A percentile compares a stretch with the other conserved stretches of the same genome.
Conservation (phyloP, 306 rosid species). For the Castanea sativa region DNA sequence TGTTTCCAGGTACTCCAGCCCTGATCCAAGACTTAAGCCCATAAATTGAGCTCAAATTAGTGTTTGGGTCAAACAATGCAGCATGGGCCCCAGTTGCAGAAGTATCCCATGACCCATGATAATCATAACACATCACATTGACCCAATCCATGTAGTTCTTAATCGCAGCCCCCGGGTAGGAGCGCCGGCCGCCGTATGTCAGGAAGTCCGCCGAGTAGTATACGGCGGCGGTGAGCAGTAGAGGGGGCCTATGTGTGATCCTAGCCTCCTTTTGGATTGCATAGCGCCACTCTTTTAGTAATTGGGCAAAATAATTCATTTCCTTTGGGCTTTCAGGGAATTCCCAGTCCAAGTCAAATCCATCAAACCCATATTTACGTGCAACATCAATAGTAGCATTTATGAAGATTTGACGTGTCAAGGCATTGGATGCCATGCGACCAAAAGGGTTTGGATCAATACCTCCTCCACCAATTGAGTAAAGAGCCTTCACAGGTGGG, state of each 20-base stretch:
- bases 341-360: constrained; percentile 77
- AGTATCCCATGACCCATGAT: constrained; percentile 49
- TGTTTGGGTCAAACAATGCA: constrained; percentile 44
- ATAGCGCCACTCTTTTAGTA: constrained; percentile 39
- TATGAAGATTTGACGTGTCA: constrained; percentile 56
- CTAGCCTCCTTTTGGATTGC: constrained; percentile 32
- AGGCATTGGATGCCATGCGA: constrained; percentile 31
- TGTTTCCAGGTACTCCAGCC: constrained; percentile 33
- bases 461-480: constrained; percentile 56
- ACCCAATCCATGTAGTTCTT: constrained; percentile 53
- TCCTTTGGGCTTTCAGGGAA: constrained; percentile 46
- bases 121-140: constrained; percentile 61
- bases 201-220: constrained; percentile 50
- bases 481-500: constrained; percentile 38
- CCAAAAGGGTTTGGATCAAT: constrained; percentile 29
- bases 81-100: constrained; percentile 37
- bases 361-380: constrained; percentile 56
- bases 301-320: constrained; percentile 36
- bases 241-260: constrained; percentile 21
- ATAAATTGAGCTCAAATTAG: constrained; percentile 23
- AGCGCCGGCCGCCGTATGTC: constrained; percentile 7
- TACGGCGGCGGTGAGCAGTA: constrained; percentile 64
- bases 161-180: constrained; percentile 42
- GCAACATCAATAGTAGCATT: constrained; percentile 52
- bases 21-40: constrained; percentile 69